These are phyloP conservation scores for Rhodamnia argentea DNA, from an alignment of 345 rosid genomes.

Conservation along the genomic window DNA sequence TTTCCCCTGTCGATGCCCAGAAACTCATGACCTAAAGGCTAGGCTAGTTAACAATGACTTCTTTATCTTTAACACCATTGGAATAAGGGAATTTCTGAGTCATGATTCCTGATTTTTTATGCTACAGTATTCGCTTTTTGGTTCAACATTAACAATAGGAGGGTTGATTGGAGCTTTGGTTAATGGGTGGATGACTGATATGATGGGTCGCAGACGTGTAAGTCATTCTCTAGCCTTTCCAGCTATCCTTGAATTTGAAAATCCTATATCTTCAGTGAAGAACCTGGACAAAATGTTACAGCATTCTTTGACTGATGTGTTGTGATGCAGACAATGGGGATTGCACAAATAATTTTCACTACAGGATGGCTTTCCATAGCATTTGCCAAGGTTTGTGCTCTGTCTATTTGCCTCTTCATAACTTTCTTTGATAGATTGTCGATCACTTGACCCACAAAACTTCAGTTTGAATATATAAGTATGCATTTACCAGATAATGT, in stretches of 20 bases:
- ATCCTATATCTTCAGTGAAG: neutral
- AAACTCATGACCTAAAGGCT: neutral
- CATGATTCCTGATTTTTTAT: neutral
- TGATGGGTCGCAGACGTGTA: constrained; percentile 15
- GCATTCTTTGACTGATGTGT: neutral
- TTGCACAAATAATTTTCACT: neutral
- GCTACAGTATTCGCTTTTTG: constrained; percentile 17
- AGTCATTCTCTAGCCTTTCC: neutral
- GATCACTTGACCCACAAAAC: neutral
- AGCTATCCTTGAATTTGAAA: neutral
- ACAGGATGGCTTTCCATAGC: constrained; percentile 11
- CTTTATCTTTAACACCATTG: neutral
- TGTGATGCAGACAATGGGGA: constrained; percentile 9
- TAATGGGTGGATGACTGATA: constrained; percentile 9
- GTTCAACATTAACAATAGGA: constrained; percentile 11
- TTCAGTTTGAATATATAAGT: too few relatives aligned
- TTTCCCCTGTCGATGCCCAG: neutral
- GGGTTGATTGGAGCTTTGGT: constrained; percentile 12
- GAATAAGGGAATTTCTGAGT: neutral
- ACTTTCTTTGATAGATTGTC: neutral
- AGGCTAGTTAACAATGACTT: neutral
- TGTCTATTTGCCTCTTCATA: neutral
- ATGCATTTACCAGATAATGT: too few relatives aligned
- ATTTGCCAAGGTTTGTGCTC: constrained; percentile 1
- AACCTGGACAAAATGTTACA: neutral